A percentile compares a stretch with the other conserved stretches of the same genome.
phyloP scores from a whole-genome alignment of 176 grass and related monocot species.

The Themeda triandra region DNA sequence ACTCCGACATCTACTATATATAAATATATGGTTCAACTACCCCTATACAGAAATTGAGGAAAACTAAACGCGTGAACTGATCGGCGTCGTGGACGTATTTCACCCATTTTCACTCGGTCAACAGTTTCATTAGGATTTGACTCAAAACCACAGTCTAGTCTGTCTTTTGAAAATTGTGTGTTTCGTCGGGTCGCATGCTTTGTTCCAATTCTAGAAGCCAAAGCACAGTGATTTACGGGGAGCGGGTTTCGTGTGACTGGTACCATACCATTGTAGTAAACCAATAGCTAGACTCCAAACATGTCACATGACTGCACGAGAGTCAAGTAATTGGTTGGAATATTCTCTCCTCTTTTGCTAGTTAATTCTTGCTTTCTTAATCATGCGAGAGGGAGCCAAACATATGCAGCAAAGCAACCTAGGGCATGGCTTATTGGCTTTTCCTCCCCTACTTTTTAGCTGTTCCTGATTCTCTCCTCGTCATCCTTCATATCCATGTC shows the following conservation, averaged over 20 bases:
- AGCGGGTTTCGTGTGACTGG: background rate
- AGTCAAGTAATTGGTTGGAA: conserved; percentile 22
- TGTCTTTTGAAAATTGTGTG: too few relatives aligned
- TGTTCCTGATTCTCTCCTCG: background rate
- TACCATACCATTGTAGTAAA: background rate
- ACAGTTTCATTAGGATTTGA: too few relatives aligned
- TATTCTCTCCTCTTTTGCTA: conserved; percentile 23
- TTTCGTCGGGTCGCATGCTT: background rate
- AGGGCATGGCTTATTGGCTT: background rate
- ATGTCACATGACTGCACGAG: conserved; percentile 21
- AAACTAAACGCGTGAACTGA: too few relatives aligned
- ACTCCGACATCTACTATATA: too few relatives aligned
- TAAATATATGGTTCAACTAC: too few relatives aligned
- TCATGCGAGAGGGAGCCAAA: conserved; percentile 31
- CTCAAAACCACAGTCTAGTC: too few relatives aligned
- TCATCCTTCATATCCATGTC: background rate
- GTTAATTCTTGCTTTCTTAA: background rate
- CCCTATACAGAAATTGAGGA: too few relatives aligned
- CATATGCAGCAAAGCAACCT: conserved; percentile 18
- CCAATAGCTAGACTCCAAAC: conserved; percentile 16
- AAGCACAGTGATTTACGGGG: background rate
- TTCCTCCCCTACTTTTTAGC: conserved; percentile 19
- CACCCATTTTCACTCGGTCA: too few relatives aligned
- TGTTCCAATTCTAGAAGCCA: background rate
- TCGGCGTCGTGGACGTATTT: too few relatives aligned